These are phyloP conservation scores for Mortierella sp. DNA, from an alignment of 371 early-diverging fungal species.

Conservation along the genomic window DNA sequence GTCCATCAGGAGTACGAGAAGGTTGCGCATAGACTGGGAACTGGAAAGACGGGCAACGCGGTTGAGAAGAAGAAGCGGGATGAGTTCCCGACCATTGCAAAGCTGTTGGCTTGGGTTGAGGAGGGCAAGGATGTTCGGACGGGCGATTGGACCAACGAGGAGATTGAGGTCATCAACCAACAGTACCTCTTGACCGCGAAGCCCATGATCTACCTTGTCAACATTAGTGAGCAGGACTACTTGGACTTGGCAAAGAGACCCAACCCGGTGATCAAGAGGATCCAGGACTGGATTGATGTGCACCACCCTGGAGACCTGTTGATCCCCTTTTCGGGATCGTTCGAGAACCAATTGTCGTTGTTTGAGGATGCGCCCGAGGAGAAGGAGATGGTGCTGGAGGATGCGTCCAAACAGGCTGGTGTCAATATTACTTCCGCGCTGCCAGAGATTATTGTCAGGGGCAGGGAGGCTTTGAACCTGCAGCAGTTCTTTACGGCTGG, in stretches of 20 bases:
- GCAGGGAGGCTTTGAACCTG: slow-evolving; percentile 92
- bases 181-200: slow-evolving; percentile 97
- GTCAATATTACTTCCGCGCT: slow-evolving; percentile 69
- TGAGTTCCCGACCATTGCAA: slow-evolving; percentile 82
- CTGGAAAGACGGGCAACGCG: slow-evolving; percentile 84
- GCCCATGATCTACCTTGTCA: slow-evolving; percentile 97
- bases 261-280: slow-evolving; percentile 72
- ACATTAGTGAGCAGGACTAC: slow-evolving; percentile 93
- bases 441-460: slow-evolving; percentile 93
- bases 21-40: slow-evolving; percentile 63
- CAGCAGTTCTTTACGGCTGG: slow-evolving; percentile 99
- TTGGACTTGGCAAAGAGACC: slow-evolving; percentile 63
- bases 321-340: slow-evolving; percentile 92
- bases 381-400: slow-evolving; percentile 73
- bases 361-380: slow-evolving; percentile 67
- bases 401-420: slow-evolving; percentile 61
- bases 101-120: slow-evolving; percentile 82
- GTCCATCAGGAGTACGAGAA: slow-evolving; percentile 66
- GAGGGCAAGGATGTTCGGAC: slow-evolving; percentile 89
- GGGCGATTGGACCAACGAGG: slow-evolving; percentile 92
- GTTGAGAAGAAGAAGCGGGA: slow-evolving; percentile 94
- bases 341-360: slow-evolving; percentile 75
- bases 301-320: slow-evolving; percentile 88
- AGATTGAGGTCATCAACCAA: slow-evolving; percentile 92
- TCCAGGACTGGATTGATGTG: slow-evolving; percentile 94